phyloP scores from a whole-genome alignment of 768 basidiomycete genomes.

The Russula sp. region DNA sequence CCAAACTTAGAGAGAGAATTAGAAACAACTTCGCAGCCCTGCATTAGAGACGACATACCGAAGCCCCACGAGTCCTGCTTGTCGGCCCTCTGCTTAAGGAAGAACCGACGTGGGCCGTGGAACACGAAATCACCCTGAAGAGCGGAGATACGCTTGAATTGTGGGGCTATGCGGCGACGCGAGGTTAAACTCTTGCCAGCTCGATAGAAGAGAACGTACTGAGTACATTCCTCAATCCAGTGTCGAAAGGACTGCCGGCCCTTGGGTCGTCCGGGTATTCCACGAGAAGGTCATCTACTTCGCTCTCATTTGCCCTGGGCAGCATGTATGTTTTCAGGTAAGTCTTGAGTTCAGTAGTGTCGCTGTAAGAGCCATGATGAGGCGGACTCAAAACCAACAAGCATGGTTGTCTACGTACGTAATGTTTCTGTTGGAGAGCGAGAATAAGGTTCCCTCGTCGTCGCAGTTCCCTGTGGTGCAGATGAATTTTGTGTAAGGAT shows the following conservation, averaged over 20 bases:
- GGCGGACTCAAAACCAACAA: background rate
- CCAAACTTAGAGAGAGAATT: background rate
- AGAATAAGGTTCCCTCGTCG: constrained; percentile 49
- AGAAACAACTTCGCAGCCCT: too few relatives aligned
- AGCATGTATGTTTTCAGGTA: constrained; percentile 23
- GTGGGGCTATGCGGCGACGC: background rate
- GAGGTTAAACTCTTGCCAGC: background rate
- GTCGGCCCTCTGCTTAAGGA: constrained; percentile 6
- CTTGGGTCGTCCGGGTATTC: constrained; percentile 22
- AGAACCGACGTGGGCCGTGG: constrained; percentile 19
- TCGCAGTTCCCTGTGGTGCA: constrained; percentile 39
- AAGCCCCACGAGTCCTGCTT: constrained; percentile 18
- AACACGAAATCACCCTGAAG: constrained; percentile 20
- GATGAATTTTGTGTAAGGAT: background rate
- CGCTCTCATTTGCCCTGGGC: constrained; percentile 18
- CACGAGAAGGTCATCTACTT: constrained; percentile 20
- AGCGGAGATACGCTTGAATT: constrained; percentile 19
- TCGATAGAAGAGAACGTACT: constrained; percentile 23
- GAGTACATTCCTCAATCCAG: constrained; percentile 21
- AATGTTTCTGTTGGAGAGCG: constrained; percentile 26
- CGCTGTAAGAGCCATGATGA: background rate
- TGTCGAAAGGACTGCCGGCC: constrained; percentile 20
- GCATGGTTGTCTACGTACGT: constrained; percentile 23
- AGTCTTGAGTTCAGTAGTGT: background rate
- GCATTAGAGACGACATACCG: background rate